Evolutionary conservation across 768 basidiomycete species (phyloP).

Genomic region (Boletales sp.): DNA sequence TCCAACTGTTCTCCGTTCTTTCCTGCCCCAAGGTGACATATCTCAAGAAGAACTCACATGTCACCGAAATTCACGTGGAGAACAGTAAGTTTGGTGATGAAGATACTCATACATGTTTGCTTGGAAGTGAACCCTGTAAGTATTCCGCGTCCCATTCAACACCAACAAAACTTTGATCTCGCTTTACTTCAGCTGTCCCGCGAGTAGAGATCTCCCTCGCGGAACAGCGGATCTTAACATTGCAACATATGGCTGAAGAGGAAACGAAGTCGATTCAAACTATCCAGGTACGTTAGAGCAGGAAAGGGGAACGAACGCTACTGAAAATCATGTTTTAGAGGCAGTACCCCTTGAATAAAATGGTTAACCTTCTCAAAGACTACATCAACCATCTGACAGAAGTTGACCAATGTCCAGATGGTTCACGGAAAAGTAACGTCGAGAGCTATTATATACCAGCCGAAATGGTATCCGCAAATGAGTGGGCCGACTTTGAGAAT

Average conservation of each 20-base stretch:
- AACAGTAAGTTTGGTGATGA: constrained; percentile 85
- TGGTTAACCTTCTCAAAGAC: constrained; percentile 56
- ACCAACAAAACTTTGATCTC: not conserved
- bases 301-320: not conserved
- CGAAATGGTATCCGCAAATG: constrained; percentile 61
- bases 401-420: constrained; percentile 37
- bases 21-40: constrained; percentile 81
- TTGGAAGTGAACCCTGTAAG: constrained; percentile 70
- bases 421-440: constrained; percentile 29
- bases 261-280: constrained; percentile 6
- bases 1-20: constrained; percentile 71
- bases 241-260: constrained; percentile 30
- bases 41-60: constrained; percentile 57
- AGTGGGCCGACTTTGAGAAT: constrained; percentile 83
- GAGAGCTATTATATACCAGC: constrained; percentile 64
- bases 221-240: constrained; percentile 47
- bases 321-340: constrained; percentile 18
- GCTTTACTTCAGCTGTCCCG: constrained; percentile 46
- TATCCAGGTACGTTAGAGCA: constrained; percentile 14
- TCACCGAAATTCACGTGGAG: constrained; percentile 38
- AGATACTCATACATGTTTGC: constrained; percentile 74
- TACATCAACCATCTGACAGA: constrained; percentile 55
- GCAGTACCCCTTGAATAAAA: constrained; percentile 36
- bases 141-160: constrained; percentile 1
- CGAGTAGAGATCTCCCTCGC: constrained; percentile 64